Evolutionary conservation across 2,329 filamentous ascomycete genomes (phyloP), one percentile per base, ranked within the genome.

Genomic region (Tolypocladium ophioglossoides): DNA sequence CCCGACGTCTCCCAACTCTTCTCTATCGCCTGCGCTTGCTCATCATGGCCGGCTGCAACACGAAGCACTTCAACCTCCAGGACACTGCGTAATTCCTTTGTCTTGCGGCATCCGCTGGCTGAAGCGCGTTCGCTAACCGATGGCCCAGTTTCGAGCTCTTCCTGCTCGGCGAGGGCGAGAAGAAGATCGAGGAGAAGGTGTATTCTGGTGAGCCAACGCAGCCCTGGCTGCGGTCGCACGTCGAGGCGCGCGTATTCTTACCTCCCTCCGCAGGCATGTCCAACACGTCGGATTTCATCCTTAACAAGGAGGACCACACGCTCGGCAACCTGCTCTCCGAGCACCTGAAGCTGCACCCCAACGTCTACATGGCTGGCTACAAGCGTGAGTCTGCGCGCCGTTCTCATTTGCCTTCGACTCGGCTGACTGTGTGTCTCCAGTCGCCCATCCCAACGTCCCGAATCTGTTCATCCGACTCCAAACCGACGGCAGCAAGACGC

Each of bases 221-320:
- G 9, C 14, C 44, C 37, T 32, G 11, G 5, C 34, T 10, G 47
- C 35, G n/a, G 11, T 20, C 18, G 27, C 27, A 2, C 18, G 27
- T 48, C 44, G 18, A 20, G n/a, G 44, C 6, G 35, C 20, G 37
- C 18, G 34, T 7, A 10, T 14, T 2, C 20, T 50, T 38, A 48
- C 58, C 59, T 38, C 57, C 40, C 14, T 14, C n/a, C 34, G 30
- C 11, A 67, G 91, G 90, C 66, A 91, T 95, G 68, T 89, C 92
- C 24, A 95, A 96, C 69, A 91, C 89, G n/a, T 88, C 90, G 11
- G 88, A 96, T 72, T 99, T 99, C 75, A 84, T 89, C 56, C 85
- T 99, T 73, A 89, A 90, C 73, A 97, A 96, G 72, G 94, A 99
- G 71, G 94, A 99, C 64, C 92, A 96, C 73, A 96, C 92, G 1